Percentiles rank a stretch among this genome's conserved stretches.
These are phyloP conservation scores for Tetracladium maxilliforme DNA, from an alignment of 2,329 filamentous ascomycete genomes.

Conservation along the genomic window DNA sequence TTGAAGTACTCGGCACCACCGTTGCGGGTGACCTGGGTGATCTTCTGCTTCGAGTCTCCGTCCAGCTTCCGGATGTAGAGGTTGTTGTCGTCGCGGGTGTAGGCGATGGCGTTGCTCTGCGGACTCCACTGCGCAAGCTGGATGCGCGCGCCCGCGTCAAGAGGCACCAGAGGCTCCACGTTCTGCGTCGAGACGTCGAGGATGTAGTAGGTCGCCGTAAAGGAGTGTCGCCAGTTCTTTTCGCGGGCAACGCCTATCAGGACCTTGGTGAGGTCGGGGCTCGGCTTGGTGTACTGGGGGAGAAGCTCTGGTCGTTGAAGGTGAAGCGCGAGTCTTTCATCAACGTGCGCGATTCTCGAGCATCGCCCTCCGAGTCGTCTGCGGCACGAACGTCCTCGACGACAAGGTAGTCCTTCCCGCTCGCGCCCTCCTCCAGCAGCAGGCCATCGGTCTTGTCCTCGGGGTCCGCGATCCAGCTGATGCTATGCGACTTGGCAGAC, in stretches of 20 bases:
- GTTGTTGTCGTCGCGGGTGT: conserved; percentile 82
- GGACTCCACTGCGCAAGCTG: conserved; percentile 89
- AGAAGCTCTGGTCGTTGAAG: conserved; percentile 37
- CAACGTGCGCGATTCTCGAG: conserved; percentile 45
- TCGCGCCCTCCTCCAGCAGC: conserved; percentile 55
- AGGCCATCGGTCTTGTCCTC: conserved; percentile 86
- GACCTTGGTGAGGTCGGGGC: conserved; percentile 72
- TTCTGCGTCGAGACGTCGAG: conserved; percentile 75
- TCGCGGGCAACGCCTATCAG: conserved; percentile 60
- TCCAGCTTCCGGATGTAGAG: conserved; percentile 64
- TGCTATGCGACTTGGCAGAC: conserved; percentile 45
- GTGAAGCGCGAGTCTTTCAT: conserved; percentile 57
- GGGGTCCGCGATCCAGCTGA: conserved; percentile 64
- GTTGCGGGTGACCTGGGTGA: conserved; percentile 61
- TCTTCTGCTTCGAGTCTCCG: conserved; percentile 17
- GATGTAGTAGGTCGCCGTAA: conserved; percentile 76
- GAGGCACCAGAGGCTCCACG: conserved; percentile 63
- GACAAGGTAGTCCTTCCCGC: conserved; percentile 59
- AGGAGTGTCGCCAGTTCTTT: conserved; percentile 83
- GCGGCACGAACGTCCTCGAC: conserved; percentile 69
- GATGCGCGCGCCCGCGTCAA: conserved; percentile 46
- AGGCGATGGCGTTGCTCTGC: conserved; percentile 73
- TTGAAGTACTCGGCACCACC: conserved; percentile 86
- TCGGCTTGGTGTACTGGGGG: conserved; percentile 55
- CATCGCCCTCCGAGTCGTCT: conserved; percentile 22